Percentiles rank a stretch among this genome's conserved stretches.
Evolutionary conservation across 495 filamentous ascomycete genomes (phyloP).

Genomic region (Aspergillus campestris): DNA sequence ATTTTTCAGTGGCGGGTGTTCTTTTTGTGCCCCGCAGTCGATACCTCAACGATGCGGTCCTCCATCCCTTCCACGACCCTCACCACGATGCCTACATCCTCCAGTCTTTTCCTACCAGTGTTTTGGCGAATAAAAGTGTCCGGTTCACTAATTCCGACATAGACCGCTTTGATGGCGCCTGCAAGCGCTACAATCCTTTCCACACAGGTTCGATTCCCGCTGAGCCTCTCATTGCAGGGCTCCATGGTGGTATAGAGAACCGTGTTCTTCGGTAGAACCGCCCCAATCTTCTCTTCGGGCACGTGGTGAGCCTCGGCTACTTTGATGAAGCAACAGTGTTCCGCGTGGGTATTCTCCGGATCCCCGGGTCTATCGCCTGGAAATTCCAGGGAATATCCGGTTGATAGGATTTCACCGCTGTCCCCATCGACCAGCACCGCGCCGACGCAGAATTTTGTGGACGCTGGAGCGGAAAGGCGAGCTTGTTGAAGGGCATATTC

Average conservation of each 20-base stretch:
- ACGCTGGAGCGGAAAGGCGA: conserved; percentile 18
- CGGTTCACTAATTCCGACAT: conserved; percentile 25
- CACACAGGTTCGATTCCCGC: conserved; percentile 18
- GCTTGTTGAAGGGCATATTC: conserved; percentile 17
- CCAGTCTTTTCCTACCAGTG: conserved; percentile 12
- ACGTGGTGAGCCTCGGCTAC: conserved; percentile 30
- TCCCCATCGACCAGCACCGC: conserved; percentile 22
- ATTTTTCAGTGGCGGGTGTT: too few species aligned
- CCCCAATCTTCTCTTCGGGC: conserved; percentile 26
- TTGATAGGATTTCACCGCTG: conserved; percentile 14
- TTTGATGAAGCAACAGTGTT: conserved; percentile 43
- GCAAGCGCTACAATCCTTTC: conserved; percentile 20
- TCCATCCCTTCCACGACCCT: conserved; percentile 17
- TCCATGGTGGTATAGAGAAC: conserved; percentile 30
- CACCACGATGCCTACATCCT: conserved; percentile 16
- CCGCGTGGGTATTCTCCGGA: conserved; percentile 33
- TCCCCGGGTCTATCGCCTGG: conserved; percentile 23
- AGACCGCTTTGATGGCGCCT: conserved; percentile 19
- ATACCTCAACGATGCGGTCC: conserved; percentile 15
- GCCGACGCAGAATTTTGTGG: conserved; percentile 26
- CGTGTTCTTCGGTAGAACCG: conserved; percentile 30
- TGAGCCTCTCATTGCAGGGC: conserved; percentile 25
- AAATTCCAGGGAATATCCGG: conserved; percentile 26
- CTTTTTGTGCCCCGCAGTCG: conserved; percentile 19
- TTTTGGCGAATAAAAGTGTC: conserved; percentile 23